Percentiles rank a stretch among this genome's conserved stretches.
Conservation (phyloP, 495 filamentous ascomycete genomes). For the Chaetomium tenue region DNA sequence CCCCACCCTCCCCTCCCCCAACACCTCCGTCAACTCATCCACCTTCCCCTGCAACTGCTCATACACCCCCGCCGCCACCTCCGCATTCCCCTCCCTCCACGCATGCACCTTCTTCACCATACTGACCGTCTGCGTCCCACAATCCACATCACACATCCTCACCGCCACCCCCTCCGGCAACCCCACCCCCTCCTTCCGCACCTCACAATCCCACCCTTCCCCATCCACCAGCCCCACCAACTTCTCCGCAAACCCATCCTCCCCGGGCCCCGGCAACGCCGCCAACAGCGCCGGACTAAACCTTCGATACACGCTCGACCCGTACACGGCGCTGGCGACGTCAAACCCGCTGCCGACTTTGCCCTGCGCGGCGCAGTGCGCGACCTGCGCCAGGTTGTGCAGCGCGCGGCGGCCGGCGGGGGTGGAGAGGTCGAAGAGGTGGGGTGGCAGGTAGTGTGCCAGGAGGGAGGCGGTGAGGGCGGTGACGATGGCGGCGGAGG, state of each 20-base stretch:
- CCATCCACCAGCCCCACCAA: constrained; percentile 64
- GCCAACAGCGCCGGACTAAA: constrained; percentile 80
- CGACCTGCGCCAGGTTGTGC: constrained; percentile 90
- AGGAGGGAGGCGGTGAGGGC: constrained; percentile 79
- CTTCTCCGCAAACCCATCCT: constrained; percentile 61
- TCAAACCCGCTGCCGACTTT: constrained; percentile 97
- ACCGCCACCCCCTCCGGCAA: constrained; percentile 74
- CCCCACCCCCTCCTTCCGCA: constrained; percentile 55
- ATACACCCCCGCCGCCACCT: constrained; percentile 71
- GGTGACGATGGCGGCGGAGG: constrained; percentile 93
- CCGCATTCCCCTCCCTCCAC: constrained; percentile 69
- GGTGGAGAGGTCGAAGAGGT: constrained; percentile 53
- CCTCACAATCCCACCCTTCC: constrained; percentile 70
- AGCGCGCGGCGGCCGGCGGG: constrained; percentile 47
- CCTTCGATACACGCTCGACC: constrained; percentile 82
- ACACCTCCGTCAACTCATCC: constrained; percentile 62
- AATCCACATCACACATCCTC: constrained; percentile 93
- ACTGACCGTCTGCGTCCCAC: constrained; percentile 85
- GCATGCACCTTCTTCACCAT: constrained; percentile 90
- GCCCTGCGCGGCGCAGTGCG: constrained; percentile 93
- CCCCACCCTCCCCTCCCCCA: constrained; percentile 48
- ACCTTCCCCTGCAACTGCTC: constrained; percentile 69
- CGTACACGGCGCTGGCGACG: constrained; percentile 89
- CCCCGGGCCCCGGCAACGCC: constrained; percentile 60
- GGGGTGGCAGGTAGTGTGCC: constrained; percentile 68